These are phyloP conservation scores for Porphyrellus cyaneotinctus DNA, from an alignment of 768 basidiomycete species.

Conservation along the genomic window DNA sequence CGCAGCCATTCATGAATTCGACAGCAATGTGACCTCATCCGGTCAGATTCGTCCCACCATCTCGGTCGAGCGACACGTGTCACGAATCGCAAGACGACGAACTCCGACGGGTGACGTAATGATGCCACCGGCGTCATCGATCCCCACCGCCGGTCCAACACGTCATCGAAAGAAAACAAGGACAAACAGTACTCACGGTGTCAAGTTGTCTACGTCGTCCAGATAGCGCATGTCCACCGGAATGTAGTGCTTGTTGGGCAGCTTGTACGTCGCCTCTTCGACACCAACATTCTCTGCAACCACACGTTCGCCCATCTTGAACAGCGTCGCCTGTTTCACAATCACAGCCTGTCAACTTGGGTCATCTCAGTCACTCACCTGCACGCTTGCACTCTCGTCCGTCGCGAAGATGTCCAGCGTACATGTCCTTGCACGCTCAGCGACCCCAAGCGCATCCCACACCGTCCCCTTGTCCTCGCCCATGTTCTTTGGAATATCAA, in stretches of 20 bases:
- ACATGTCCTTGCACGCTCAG: slow-evolving; percentile 47
- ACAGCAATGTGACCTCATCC: slow-evolving; percentile 8
- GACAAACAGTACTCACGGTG: slow-evolving; percentile 46
- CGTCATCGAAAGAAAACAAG: slow-evolving; percentile 14
- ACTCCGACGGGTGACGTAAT: slow-evolving; percentile 19
- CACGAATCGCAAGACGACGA: background rate
- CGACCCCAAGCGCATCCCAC: slow-evolving; percentile 58
- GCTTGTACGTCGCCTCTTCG: slow-evolving; percentile 57
- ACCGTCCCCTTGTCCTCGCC: slow-evolving; percentile 42
- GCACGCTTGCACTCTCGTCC: slow-evolving; percentile 90
- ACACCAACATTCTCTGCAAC: slow-evolving; percentile 62
- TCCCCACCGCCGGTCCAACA: slow-evolving; percentile 19
- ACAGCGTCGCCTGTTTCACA: slow-evolving; percentile 72
- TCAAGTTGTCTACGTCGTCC: slow-evolving; percentile 61
- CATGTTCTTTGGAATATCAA: slow-evolving; percentile 38
- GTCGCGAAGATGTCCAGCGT: slow-evolving; percentile 81
- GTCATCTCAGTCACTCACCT: slow-evolving; percentile 44
- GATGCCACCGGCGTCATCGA: slow-evolving; percentile 30
- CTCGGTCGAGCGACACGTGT: background rate
- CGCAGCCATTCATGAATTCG: slow-evolving; percentile 13
- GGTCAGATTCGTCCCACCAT: background rate
- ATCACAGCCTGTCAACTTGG: background rate
- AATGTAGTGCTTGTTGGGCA: slow-evolving; percentile 96
- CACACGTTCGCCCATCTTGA: slow-evolving; percentile 79
- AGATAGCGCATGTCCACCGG: slow-evolving; percentile 80